Base-by-base conservation (phyloP, 2,329 filamentous ascomycete genomes). In the Thyridium curvatum region DNA sequence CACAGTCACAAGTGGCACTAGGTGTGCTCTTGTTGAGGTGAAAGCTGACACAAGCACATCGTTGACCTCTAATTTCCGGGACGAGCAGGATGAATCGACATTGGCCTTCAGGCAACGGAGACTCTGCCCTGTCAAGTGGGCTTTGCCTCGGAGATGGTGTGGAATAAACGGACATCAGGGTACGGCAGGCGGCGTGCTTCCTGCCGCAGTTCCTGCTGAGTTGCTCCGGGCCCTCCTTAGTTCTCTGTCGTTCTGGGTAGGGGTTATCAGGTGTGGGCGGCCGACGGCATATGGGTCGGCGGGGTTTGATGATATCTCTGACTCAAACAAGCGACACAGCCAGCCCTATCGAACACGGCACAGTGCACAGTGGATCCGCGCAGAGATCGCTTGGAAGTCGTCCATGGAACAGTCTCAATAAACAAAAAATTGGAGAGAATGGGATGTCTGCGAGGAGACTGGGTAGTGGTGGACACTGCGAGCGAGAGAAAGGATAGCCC, bases 31-130 rank as follows among this genome's bases (percentile, higher is more conserved):
- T 64, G 53, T 77, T 78, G 41, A 72, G 65, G 4, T 68, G 68
- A 54, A 80, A 80, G 43, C 68, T 65, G 44, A 74, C 70, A 48
- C 76, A 80, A 33, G 69, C 74, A 53, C 76, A 80, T 32, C 76
- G 71, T 41, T 75, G 66, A 37, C 75, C 74, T 47, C 71, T 74
- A 53, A 76, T 63, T 49, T 75, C 72, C 6, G 75, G 72, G 40
- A 72, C 64, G 18, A 75, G 62, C 21, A 80, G 55, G 44, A 80
- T 78, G 49, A 74, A 79, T 43, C 74, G 72, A 47, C 76, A 80
- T 48, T 77, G 72, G 26, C 76, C 76, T 47, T 69, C 65, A 12
- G 76, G 76, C 16, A 80, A 63, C 36, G 63, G 64, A 30, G 63
- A 45, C 39, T 74, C 71, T 41, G 73, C 69, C 38, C 21, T 26